phyloP scores from a whole-genome alignment of 257 asterid species.

The Nicotiana noctiflora region DNA sequence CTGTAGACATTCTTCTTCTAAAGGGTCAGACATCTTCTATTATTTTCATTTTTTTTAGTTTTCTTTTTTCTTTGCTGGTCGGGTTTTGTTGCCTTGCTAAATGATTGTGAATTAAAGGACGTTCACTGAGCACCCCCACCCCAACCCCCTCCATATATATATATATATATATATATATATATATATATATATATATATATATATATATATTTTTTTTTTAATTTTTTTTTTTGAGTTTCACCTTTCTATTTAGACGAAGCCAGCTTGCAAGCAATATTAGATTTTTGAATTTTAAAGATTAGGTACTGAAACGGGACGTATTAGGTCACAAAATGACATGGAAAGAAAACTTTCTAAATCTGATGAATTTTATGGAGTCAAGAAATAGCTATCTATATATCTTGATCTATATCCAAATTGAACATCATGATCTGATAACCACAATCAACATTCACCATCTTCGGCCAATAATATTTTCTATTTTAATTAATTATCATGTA shows the following conservation, averaged over 20 bases:
- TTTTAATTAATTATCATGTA: too few relatives aligned
- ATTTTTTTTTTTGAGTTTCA: too few relatives aligned
- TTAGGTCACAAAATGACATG: not conserved
- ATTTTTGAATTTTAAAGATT: not conserved
- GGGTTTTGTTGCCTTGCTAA: not conserved
- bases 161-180: too few relatives aligned
- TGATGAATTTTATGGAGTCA: not conserved
- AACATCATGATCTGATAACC: not conserved
- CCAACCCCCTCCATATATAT: too few relatives aligned
- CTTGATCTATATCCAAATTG: not conserved
- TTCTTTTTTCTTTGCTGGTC: not conserved
- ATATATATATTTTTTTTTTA: too few relatives aligned
- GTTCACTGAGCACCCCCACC: too few relatives aligned
- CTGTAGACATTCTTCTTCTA: constrained; percentile 7
- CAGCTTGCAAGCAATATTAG: not conserved
- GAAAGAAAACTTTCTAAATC: not conserved
- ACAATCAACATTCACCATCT: not conserved
- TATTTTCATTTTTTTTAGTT: not conserved
- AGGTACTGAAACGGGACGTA: not conserved
- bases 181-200: too few relatives aligned
- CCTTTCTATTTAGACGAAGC: not conserved
- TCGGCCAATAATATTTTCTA: not conserved
- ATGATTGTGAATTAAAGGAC: not conserved
- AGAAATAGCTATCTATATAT: not conserved
- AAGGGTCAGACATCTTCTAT: not conserved